phyloP scores from a whole-genome alignment of 768 basidiomycete species.

The Termitomyces sp. region DNA sequence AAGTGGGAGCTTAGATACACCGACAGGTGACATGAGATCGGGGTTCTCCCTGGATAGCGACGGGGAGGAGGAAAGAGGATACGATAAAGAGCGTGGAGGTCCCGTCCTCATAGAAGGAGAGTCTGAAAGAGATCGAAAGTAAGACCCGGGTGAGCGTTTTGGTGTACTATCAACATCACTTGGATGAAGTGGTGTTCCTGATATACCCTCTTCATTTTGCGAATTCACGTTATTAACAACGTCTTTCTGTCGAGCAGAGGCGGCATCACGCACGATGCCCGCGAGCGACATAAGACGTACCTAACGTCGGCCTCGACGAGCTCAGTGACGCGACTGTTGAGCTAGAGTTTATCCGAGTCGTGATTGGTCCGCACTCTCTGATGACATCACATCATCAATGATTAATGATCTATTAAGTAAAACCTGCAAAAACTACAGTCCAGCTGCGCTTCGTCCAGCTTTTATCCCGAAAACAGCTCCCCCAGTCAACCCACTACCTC shows the following conservation, averaged over 20 bases:
- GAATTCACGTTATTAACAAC: not conserved
- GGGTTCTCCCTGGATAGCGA: constrained; percentile 21
- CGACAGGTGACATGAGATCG: constrained; percentile 19
- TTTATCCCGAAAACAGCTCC: constrained; percentile 63
- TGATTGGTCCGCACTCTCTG: not conserved
- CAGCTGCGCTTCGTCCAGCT: constrained; percentile 44
- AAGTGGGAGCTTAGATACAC: constrained; percentile 18
- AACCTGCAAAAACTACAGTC: not conserved
- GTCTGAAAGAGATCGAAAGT: constrained; percentile 26
- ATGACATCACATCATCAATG: constrained; percentile 13
- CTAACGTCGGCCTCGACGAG: not conserved
- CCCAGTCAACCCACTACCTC: constrained; percentile 61
- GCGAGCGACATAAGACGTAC: constrained; percentile 22
- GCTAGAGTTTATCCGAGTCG: constrained; percentile 1
- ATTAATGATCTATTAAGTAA: too few relatives aligned
- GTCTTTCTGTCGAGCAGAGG: constrained; percentile 1
- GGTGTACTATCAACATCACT: constrained; percentile 3
- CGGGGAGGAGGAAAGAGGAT: constrained; percentile 43
- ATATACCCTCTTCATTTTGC: not conserved
- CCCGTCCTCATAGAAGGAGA: constrained; percentile 68
- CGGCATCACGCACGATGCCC: constrained; percentile 17
- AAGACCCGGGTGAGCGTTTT: constrained; percentile 12
- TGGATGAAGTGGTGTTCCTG: not conserved
- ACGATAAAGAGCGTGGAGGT: constrained; percentile 69
- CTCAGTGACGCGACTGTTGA: not conserved